Evolutionary conservation across 73 alveolate species (phyloP).

Genomic region (Uronychia binucleata): DNA sequence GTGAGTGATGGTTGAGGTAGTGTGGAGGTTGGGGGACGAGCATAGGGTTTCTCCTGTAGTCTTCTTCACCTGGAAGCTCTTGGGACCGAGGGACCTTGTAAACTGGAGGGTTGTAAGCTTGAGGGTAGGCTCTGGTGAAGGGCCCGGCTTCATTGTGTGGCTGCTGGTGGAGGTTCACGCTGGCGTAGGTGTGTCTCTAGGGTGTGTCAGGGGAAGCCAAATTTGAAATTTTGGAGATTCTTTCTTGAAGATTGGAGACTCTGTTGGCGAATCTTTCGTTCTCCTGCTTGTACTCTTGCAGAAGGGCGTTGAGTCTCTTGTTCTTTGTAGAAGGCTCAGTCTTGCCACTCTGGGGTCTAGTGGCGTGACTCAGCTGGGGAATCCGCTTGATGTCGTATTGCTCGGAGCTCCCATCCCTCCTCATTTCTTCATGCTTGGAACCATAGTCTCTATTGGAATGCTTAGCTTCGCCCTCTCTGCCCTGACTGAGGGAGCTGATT

Average conservation of each 20-base stretch:
- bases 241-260: not conserved
- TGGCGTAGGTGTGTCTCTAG: not conserved
- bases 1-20: too few species aligned
- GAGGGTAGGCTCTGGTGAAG: not conserved
- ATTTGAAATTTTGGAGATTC: not conserved
- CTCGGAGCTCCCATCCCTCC: not conserved
- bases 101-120: not conserved
- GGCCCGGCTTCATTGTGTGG: too few species aligned
- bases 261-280: not conserved
- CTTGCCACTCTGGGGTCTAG: not conserved
- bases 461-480: not conserved
- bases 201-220: not conserved
- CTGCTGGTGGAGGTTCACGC: not conserved
- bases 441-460: not conserved
- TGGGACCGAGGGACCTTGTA: not conserved
- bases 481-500: not conserved
- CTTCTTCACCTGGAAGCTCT: not conserved
- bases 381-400: not conserved
- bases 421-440: not conserved
- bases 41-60: not conserved
- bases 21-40: not conserved
- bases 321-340: not conserved
- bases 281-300: not conserved
- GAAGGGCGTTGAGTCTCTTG: not conserved
- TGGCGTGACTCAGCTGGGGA: not conserved